Evolutionary conservation across 176 grass and related monocot genomes (phyloP).

Genomic region (Otatea glauca): DNA sequence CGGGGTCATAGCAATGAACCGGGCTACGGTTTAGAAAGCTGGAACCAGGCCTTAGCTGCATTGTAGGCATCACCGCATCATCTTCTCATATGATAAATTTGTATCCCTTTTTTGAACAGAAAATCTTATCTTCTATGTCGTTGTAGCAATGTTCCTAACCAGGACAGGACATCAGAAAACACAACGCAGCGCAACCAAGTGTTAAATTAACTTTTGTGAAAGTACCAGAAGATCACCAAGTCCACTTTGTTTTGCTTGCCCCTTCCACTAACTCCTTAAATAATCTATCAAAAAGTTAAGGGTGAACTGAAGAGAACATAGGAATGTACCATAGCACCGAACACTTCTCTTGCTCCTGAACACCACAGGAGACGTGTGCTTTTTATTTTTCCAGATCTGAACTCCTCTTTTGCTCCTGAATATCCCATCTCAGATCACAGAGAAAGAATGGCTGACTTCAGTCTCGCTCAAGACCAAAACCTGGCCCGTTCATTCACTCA

Average conservation of each 20-base stretch:
- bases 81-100: too few relatives aligned
- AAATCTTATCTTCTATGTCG: too few relatives aligned
- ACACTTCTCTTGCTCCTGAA: not conserved
- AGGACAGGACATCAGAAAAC: too few relatives aligned
- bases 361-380: too few relatives aligned
- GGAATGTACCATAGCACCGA: not conserved
- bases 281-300: not conserved
- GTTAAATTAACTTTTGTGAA: not conserved
- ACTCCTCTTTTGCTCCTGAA: not conserved
- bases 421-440: not conserved
- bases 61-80: too few relatives aligned
- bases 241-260: not conserved
- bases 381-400: too few relatives aligned
- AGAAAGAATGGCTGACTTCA: not conserved
- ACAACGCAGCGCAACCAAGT: not conserved
- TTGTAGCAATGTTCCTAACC: too few relatives aligned
- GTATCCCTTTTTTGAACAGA: too few relatives aligned
- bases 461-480: not conserved
- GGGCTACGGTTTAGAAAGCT: too few relatives aligned
- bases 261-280: not conserved
- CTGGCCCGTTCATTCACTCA: not conserved
- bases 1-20: too few relatives aligned
- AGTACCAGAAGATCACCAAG: not conserved
- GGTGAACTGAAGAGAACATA: not conserved
- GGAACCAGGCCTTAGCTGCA: too few relatives aligned